Evolutionary conservation across 2,329 filamentous ascomycete genomes (phyloP).

Genomic region (Pseudogymnoascus sp.): DNA sequence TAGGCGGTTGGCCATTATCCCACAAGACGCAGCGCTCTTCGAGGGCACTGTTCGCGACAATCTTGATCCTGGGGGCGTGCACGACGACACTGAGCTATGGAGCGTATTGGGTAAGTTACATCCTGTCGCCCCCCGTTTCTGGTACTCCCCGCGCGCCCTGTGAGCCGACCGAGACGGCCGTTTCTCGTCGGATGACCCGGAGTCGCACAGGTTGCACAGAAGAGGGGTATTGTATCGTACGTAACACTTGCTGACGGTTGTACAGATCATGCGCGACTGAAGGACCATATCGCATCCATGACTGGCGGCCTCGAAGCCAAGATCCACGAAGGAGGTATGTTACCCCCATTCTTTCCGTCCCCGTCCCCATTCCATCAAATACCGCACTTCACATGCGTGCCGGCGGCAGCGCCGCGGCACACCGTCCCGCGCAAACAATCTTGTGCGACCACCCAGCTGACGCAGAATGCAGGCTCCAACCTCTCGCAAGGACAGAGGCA

Average conservation of each 20-base stretch:
- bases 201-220: slow-evolving; percentile 10
- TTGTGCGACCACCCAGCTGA: slow-evolving; percentile 9
- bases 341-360: background rate
- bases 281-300: slow-evolving; percentile 83
- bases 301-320: slow-evolving; percentile 81
- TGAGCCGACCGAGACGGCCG: background rate
- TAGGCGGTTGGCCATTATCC: slow-evolving; percentile 87
- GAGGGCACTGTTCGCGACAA: slow-evolving; percentile 92
- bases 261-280: slow-evolving; percentile 82
- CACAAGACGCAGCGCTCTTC: slow-evolving; percentile 93
- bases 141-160: background rate
- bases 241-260: slow-evolving; percentile 33
- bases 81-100: slow-evolving; percentile 96
- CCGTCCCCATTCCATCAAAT: background rate
- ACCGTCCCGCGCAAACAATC: slow-evolving; percentile 10
- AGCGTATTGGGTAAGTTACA: slow-evolving; percentile 71
- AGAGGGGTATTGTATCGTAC: slow-evolving; percentile 23
- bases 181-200: slow-evolving; percentile 1
- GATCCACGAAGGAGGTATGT: slow-evolving; percentile 88
- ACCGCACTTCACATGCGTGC: background rate
- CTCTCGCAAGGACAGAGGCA: slow-evolving; percentile 92
- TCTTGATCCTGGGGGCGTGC: slow-evolving; percentile 85
- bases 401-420: slow-evolving; percentile 2
- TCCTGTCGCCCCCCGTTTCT: background rate
- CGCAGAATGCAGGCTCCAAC: slow-evolving; percentile 65